A percentile compares a stretch with the other conserved stretches of the same genome.
These are phyloP conservation scores for Quercus phellos DNA, from an alignment of 331 rosid genomes.

Conservation along the genomic window DNA sequence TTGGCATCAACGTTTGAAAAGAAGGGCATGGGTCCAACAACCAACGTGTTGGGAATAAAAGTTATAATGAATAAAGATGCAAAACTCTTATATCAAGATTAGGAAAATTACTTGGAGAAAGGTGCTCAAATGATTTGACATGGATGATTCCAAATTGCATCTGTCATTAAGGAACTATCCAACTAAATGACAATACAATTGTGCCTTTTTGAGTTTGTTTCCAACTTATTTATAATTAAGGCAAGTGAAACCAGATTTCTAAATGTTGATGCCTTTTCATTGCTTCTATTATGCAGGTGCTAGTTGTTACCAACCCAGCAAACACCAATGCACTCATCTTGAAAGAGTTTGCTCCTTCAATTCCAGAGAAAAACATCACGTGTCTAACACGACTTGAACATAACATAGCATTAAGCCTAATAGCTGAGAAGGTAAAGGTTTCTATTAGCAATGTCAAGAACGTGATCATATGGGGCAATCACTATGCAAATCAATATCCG, in stretches of 20 bases:
- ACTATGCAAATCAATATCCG: slow-evolving; percentile 86
- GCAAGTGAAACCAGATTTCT: background rate
- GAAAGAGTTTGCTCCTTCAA: slow-evolving; percentile 84
- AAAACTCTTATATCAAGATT: no score
- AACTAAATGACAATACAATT: no score
- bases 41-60: no score
- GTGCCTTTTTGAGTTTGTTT: background rate
- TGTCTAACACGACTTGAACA: slow-evolving; percentile 78
- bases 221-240: background rate
- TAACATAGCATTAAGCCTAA: slow-evolving; percentile 85
- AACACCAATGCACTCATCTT: slow-evolving; percentile 84
- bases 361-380: slow-evolving; percentile 72
- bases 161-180: no score
- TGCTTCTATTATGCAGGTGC: slow-evolving; percentile 41
- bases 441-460: slow-evolving; percentile 68
- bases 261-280: slow-evolving; percentile 1
- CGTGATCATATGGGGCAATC: slow-evolving; percentile 92
- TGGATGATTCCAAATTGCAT: no score
- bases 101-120: no score
- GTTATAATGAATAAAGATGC: no score
- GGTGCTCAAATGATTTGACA: no score
- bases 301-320: slow-evolving; percentile 96
- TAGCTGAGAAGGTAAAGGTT: slow-evolving; percentile 67
- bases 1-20: no score
- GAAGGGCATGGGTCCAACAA: no score